These are phyloP conservation scores for Cinnamomum micranthum DNA, from an alignment of 164 flowering plant species.

Conservation along the genomic window DNA sequence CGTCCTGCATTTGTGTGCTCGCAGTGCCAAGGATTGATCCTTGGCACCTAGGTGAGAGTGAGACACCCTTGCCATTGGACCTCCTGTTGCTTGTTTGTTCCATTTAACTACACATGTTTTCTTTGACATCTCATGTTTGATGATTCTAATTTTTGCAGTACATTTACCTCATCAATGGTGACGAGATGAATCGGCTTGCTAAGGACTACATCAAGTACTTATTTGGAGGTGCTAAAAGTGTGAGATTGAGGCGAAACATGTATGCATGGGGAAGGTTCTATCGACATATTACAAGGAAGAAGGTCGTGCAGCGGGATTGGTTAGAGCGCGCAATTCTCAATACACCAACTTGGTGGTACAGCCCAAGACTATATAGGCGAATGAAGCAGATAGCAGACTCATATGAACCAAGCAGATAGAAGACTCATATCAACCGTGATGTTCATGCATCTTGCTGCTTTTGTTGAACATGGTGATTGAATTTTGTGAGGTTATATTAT, in stretches of 20 bases:
- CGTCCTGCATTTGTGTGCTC: background rate
- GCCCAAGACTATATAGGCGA: conserved; percentile 37
- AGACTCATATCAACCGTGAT: background rate
- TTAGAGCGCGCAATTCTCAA: conserved; percentile 47
- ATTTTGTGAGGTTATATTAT: background rate
- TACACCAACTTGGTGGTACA: conserved; percentile 56
- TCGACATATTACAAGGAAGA: conserved; percentile 22
- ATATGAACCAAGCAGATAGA: background rate
- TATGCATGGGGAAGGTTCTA: conserved; percentile 26
- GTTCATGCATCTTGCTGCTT: background rate
- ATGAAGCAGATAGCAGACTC: background rate
- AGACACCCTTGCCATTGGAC: no score
- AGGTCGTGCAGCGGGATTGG: conserved; percentile 27
- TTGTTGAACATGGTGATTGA: background rate
- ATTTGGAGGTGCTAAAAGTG: conserved; percentile 32
- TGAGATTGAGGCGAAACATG: conserved; percentile 43
- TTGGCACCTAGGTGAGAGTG: no score
- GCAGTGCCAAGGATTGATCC: background rate
- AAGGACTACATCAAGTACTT: conserved; percentile 52
- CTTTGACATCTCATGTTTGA: background rate
- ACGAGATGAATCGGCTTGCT: conserved; percentile 36
- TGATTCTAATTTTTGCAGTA: conserved; percentile 44
- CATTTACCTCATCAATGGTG: conserved; percentile 47
- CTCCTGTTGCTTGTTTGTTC: background rate
- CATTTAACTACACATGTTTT: background rate